Percentiles rank a stretch among this genome's conserved stretches.
Conservation (phyloP, 768 basidiomycete genomes). For the Boletus sp. region DNA sequence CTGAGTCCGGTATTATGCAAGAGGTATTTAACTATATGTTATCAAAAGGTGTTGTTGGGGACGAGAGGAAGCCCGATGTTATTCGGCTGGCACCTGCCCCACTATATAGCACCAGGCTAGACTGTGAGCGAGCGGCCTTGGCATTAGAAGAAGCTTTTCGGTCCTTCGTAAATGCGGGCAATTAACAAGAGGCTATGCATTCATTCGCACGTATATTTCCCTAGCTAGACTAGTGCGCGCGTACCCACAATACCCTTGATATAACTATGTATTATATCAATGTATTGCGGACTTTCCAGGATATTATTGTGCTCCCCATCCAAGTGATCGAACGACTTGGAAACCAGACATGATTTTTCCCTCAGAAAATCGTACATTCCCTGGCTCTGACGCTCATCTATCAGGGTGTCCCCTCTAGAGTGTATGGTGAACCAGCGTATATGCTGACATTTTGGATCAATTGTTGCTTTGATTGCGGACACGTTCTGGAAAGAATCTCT, state of each 20-base stretch:
- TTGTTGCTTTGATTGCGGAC: slow-evolving; percentile 43
- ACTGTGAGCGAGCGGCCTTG: slow-evolving; percentile 68
- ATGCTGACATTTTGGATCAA: slow-evolving; percentile 34
- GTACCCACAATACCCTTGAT: slow-evolving; percentile 23
- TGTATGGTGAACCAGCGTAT: slow-evolving; percentile 74
- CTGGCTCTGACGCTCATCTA: slow-evolving; percentile 62
- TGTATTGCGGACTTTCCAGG: slow-evolving; percentile 41
- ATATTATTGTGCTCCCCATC: slow-evolving; percentile 56
- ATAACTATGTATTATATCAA: slow-evolving; percentile 45
- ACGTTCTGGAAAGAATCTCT: slow-evolving; percentile 46
- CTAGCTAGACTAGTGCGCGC: slow-evolving; percentile 1
- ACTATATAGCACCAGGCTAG: slow-evolving; percentile 80
- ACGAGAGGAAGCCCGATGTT: slow-evolving; percentile 89
- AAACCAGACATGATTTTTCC: slow-evolving; percentile 26
- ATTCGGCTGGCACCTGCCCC: slow-evolving; percentile 86
- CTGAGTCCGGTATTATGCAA: slow-evolving; percentile 61
- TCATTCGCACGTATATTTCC: slow-evolving; percentile 1
- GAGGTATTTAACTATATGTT: slow-evolving; percentile 59
- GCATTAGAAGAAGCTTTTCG: slow-evolving; percentile 62
- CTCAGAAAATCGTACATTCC: slow-evolving; percentile 56
- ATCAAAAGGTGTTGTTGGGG: slow-evolving; percentile 80
- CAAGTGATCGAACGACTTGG: slow-evolving; percentile 40
- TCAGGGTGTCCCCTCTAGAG: slow-evolving; percentile 67
- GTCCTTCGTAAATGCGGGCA: slow-evolving; percentile 12
- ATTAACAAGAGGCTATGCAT: slow-evolving; percentile 6